Evolutionary conservation across 192 early-diverging fungal species (phyloP), one percentile per base, ranked within the genome.

Genomic region (Chytriomyces confervae): DNA sequence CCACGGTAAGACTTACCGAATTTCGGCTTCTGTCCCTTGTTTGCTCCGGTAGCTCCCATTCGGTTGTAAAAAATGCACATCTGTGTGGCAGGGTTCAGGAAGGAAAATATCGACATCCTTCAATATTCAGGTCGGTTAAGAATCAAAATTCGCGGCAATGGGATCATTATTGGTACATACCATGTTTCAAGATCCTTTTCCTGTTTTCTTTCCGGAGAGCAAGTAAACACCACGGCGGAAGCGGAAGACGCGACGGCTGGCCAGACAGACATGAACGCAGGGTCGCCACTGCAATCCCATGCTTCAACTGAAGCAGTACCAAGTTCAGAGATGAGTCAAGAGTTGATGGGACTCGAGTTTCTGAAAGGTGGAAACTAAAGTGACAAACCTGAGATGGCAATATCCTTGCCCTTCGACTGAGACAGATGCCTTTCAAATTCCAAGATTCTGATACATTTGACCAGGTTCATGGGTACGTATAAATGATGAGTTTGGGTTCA

Each of bases 231-330:
- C n/a, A 77, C 81, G 5, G 69, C 82, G 43, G 80, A 67, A 20
- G 82, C 82, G 7, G 71, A 62, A 16, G 75, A 70, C 43, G 85
- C 64, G 45, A 86, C 75, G 36, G 83, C 70, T 45, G 71, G 77
- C 85, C 82, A 83, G 20, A 62, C 45, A 43, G 57, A 78, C 57
- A 79, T 74, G 48, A 76, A 78, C 69, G 79, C 48, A 10, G 79
- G 70, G 73, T 87, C 80, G 13, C 86, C 86, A 61, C 79, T 80
- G 76, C 86, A 87, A 70, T 87, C 86, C 86, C 86, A 87, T 46
- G 83, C 60, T 65, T 87, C 86, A 10, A 84, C 82, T 82, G 57
- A 5, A 50, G 24, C 20, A 20, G 23, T 13, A 45, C 43, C 13
- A 49, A 69, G 57, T 68, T 3, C 11, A 11, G 11, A 46, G 10